phyloP scores from a whole-genome alignment of 2,329 filamentous ascomycete genomes.

The Purpureocillium takamizusanense region DNA sequence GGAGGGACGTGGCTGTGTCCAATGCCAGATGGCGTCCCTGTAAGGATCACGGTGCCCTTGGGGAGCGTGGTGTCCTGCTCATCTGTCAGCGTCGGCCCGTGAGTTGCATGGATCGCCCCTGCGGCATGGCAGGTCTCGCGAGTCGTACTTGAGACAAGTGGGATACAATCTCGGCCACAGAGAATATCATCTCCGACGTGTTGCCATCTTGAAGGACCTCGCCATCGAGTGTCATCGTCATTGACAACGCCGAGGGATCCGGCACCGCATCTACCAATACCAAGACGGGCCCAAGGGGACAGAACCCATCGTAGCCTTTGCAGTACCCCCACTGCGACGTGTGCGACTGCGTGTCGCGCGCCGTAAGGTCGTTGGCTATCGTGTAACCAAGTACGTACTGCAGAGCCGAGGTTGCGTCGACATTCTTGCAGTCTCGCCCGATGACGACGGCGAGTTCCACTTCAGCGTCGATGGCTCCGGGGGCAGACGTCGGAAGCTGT shows the following conservation, averaged over 20 bases:
- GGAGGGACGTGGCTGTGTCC: slow-evolving; percentile 11
- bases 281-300: slow-evolving; percentile 28
- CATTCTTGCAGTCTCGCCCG: slow-evolving; percentile 35
- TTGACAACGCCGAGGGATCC: slow-evolving; percentile 3
- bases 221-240: slow-evolving; percentile 14
- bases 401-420: slow-evolving; percentile 34
- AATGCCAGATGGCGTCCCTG: slow-evolving; percentile 15
- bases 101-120: too few relatives aligned
- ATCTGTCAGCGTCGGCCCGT: too few relatives aligned
- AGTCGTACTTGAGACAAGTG: slow-evolving; percentile 9
- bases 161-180: slow-evolving; percentile 17
- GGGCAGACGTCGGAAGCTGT: slow-evolving; percentile 34
- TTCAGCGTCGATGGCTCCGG: slow-evolving; percentile 38
- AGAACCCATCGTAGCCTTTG: slow-evolving; percentile 40
- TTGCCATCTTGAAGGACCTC: slow-evolving; percentile 12
- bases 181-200: slow-evolving; percentile 16
- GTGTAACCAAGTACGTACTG: slow-evolving; percentile 48
- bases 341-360: slow-evolving; percentile 38
- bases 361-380: slow-evolving; percentile 45
- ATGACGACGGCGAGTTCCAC: slow-evolving; percentile 42
- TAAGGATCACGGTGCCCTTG: slow-evolving; percentile 17
- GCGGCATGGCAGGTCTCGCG: too few relatives aligned
- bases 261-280: slow-evolving; percentile 6
- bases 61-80: slow-evolving; percentile 14
- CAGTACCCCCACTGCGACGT: slow-evolving; percentile 41